Evolutionary conservation across 768 basidiomycete species (phyloP), one percentile per base, ranked within the genome.

Genomic region (Suillus americanus): DNA sequence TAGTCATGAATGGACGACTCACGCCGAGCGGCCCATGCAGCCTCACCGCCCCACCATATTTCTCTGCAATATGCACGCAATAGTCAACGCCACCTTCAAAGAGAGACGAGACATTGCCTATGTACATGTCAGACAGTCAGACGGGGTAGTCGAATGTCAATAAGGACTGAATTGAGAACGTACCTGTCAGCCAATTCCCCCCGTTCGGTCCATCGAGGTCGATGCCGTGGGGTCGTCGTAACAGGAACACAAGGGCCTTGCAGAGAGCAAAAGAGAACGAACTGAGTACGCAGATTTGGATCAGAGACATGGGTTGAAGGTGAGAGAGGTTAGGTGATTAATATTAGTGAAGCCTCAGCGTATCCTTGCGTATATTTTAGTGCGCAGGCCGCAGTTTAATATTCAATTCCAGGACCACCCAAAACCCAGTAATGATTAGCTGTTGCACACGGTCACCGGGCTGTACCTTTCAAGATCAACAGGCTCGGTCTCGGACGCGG

Each of bases 1-100:
- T 30, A 20, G 28, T 12, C 6, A n/a, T 48, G 54, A 43, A 41
- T 28, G 18, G 13, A 66, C 77, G 6, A 65, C 78, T 63, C 66
- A 83, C 83, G 53, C 83, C 83, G 55, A 82, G 81, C 63, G 83
- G 79, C 5, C 82, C 83, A 48, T 80, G 67, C 5, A 84, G 74
- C 69, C 78, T 83, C 33, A 79, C 81, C 62, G 84, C 75, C 1
- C 79, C 79, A 2, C 81, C 81, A 65, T 79, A 86, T 1, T 64
- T 64, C 2, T 71, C 51, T 14, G 57, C 61, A 3, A 75, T 57
- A 20, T 50, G 53, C 20, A 69, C 65, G 64, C 82, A 79, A 63
- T 77, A 83, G 3, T 72, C 72, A 78, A 78, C 79, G 4, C 72
- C 75, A 56, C 78, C 69, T 1, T 73, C 68, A 67, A 80, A 77